phyloP scores from a whole-genome alignment of 1,284 basidiomycete genomes.

The Ceratobasidium papillatum region DNA sequence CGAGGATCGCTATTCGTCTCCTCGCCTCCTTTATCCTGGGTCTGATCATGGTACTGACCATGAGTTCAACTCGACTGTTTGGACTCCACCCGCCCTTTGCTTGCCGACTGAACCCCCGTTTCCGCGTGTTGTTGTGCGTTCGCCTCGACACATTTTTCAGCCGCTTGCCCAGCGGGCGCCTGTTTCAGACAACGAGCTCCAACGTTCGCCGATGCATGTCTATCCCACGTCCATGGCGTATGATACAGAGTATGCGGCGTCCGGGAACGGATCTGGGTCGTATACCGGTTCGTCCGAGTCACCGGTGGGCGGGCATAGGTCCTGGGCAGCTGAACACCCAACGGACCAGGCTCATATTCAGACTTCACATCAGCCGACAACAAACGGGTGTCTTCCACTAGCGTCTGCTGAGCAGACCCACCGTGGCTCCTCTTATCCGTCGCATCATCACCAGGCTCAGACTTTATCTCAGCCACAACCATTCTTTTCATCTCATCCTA shows the following conservation, averaged over 20 bases:
- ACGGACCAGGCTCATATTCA: neutral
- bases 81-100: neutral
- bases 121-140: neutral
- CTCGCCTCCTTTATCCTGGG: neutral
- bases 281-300: neutral
- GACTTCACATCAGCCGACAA: neutral
- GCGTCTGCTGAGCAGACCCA: neutral
- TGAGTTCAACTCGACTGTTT: neutral
- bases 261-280: neutral
- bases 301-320: neutral
- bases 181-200: neutral
- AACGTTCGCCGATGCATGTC: neutral
- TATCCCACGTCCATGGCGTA: conserved; percentile 15
- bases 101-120: neutral
- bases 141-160: neutral
- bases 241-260: neutral
- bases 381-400: neutral
- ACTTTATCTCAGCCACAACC: neutral
- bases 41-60: neutral
- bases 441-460: neutral
- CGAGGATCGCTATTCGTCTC: neutral
- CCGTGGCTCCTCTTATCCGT: neutral
- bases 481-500: neutral
- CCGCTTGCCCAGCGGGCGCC: neutral
- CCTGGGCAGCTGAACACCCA: neutral